These are phyloP conservation scores for Conticribra weissflogii DNA, from an alignment of 108 stramenopile species.

Conservation along the genomic window DNA sequence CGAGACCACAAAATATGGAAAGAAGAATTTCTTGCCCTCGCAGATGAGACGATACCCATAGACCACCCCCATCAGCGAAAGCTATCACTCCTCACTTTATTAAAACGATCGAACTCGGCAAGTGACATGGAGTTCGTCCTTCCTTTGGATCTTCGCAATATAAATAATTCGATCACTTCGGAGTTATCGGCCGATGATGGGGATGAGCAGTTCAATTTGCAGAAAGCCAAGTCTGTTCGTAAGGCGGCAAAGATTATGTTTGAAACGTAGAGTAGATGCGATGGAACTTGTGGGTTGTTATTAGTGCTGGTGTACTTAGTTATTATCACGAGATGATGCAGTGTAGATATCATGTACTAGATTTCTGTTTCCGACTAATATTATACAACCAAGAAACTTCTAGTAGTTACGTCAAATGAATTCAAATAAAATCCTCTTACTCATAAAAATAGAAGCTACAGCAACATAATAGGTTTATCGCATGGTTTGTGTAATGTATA, in stretches of 20 bases:
- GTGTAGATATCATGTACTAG: no score
- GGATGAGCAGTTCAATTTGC: conserved; percentile 6
- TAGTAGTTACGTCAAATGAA: no score
- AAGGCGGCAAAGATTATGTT: conserved; percentile 13
- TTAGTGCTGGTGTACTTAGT: no score
- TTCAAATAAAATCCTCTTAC: no score
- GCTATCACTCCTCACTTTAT: neutral
- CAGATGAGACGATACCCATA: neutral
- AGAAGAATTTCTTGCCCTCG: conserved; percentile 26
- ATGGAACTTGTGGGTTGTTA: no score
- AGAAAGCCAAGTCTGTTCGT: conserved; percentile 32
- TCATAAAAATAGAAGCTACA: no score
- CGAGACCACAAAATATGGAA: conserved; percentile 34
- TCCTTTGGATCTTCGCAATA: neutral
- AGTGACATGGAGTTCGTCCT: conserved; percentile 19
- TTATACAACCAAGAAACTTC: no score
- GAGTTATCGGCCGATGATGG: neutral
- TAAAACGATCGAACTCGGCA: conserved; percentile 20
- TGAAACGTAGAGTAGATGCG: no score
- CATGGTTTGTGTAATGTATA: no score
- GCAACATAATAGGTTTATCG: no score
- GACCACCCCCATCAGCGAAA: conserved; percentile 1
- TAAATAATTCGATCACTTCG: neutral
- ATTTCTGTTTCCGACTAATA: no score
- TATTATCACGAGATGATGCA: no score